A percentile compares a stretch with the other conserved stretches of the same genome.
Evolutionary conservation across 352 stramenopile species (phyloP).

Genomic region (Globisporangium mamillatum): DNA sequence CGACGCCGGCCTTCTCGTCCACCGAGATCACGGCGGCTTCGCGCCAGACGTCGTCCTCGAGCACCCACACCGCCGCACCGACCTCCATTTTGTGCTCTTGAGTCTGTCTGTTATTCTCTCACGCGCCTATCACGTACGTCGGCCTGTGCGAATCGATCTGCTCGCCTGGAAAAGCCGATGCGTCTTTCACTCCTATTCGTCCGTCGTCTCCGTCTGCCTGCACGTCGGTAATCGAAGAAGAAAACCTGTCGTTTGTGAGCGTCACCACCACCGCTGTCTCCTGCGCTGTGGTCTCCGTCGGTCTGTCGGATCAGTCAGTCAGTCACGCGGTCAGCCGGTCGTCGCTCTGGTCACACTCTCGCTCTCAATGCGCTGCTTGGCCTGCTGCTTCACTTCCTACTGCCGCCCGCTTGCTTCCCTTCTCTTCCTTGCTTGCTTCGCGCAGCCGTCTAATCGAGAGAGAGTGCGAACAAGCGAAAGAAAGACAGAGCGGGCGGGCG

Average conservation of each 20-base stretch:
- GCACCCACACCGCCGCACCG: constrained; percentile 72
- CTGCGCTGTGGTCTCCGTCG: neutral
- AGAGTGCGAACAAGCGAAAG: constrained; percentile 3
- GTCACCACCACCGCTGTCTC: neutral
- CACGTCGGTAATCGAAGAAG: neutral
- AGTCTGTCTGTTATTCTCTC: neutral
- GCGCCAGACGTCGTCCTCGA: constrained; percentile 67
- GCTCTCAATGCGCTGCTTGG: neutral
- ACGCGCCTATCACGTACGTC: neutral
- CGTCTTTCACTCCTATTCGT: neutral
- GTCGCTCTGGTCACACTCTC: neutral
- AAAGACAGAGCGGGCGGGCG: constrained; percentile 3
- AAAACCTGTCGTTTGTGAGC: neutral
- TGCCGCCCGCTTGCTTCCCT: neutral
- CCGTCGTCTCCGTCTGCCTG: neutral
- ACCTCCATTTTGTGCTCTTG: constrained; percentile 54
- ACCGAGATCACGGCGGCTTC: constrained; percentile 57
- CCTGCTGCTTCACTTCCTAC: neutral
- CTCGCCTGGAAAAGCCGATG: neutral
- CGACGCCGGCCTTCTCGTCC: constrained; percentile 33
- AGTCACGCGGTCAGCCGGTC: neutral
- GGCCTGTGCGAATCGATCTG: neutral
- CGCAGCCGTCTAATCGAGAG: neutral
- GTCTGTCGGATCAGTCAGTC: neutral
- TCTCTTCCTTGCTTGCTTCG: neutral